Evolutionary conservation across 2,329 filamentous ascomycete species (phyloP), one percentile per base, ranked within the genome.

Genomic region (Calonectria henricotiae): DNA sequence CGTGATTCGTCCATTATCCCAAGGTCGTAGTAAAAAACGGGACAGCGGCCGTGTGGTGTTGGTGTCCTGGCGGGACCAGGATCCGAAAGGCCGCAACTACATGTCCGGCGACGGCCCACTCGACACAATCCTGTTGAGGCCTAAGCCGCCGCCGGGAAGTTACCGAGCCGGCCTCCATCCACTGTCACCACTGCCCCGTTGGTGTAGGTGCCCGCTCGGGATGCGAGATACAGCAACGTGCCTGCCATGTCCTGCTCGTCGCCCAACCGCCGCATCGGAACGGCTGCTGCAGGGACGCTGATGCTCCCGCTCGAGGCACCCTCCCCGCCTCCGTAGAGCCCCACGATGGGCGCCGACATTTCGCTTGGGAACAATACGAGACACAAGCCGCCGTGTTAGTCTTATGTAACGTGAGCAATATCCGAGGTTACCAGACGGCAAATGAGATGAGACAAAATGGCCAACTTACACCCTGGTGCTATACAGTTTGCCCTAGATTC

Each of bases 161-260:
- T 86, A 32, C 84, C 84, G 60, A 93, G 77, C 68, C 90, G 84
- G 1, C 91, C 91, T 60, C 91, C 91, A 78, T 93, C 92, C 0
- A 89, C 84, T 8, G 92, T 81, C 55, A 92, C 81, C 17, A 90
- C 85, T 69, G 87, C 87, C 2, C 91, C 92, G 79, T 93, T 93
- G 74, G 89, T 83, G 79, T 92, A 93, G 4, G 88, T 89, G 0
- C 92, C 92, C 3, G 91, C 90, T 71, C 87, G 83, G 60, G 89
- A 90, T 4, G 89, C 89, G 77, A 94, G 83, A 83, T 90, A 93
- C 62, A 94, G 78, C 30, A 93, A 86, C 58, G 89, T 84, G 1
- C 91, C 91, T 1, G 87, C 89, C 84, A 94, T 89, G 51, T 83
- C 91, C 74, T 89, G 82, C 68, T 89, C 86, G 46, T 87, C 85